Evolutionary conservation across 441 rosid species (phyloP), one percentile per base, ranked within the genome.

Genomic region (Breynia disticha): DNA sequence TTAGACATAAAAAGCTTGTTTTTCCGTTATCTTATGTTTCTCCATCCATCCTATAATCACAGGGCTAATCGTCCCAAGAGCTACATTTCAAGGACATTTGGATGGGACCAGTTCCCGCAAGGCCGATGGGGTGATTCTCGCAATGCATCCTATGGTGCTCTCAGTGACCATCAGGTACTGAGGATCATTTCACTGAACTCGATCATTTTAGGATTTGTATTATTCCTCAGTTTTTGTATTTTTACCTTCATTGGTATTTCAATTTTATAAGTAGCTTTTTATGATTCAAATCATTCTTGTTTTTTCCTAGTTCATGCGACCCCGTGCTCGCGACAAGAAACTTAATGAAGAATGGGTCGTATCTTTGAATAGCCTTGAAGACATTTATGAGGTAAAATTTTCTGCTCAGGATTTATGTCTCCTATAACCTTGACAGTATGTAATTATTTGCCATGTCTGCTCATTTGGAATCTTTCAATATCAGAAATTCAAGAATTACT

Each of bases 21-120:
- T 55, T 32, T 1, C 45, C 28, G 20, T 60, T 16, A 48, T 67
- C 54, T 63, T 52, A 66, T 20, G 15, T 46, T 55, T 62, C n/a
- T n/a, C 46, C 61, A 10, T 50, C 16, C n/a, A n/a, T n/a, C n/a
- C n/a, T 46, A 63, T 71, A 46, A 48, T 73, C 62, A 55, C 62
- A 88, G 98, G 98, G 95, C 97, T 58, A 93, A 88, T 69, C 97
- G 97, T 71, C 98, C 98, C 14, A 88, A 88, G 90, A 93, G 98
- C 79, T 93, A 93, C 73, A 59, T 93, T 47, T 61, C 86, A 46
- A 84, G 99, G 75, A 89, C 99, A 55, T 61, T 72, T 50, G 93
- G 86, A 54, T 93, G 99, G 99, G 91, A 89, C 38, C 93, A 81
- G 62, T 93, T 78, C 63, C 97, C 97, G 35, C 82, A 51, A 50